Base-by-base conservation (phyloP, 2,329 filamentous ascomycete genomes). In the Chaetothyriales sp. region DNA sequence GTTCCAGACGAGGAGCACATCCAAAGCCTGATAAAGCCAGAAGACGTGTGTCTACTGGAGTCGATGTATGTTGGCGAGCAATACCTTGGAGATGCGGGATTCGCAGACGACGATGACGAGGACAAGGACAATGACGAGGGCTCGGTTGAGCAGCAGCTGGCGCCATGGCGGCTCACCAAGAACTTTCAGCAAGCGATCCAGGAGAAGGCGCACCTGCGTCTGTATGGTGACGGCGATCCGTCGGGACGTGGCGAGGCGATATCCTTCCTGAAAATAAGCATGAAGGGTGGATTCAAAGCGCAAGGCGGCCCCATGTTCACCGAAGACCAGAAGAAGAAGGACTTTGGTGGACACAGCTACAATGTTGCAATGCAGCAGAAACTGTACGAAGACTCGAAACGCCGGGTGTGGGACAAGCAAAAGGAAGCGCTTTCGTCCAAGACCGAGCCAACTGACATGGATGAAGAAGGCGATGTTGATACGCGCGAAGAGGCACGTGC, bases 201-300 rank as follows among this genome's bases (percentile, higher is more conserved):
- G 53, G 87, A 88, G 53, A 98, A 98, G 65, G 92, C 92, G 2
- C 98, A 98, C 92, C 77, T 98, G 45, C 84, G 89, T 59, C 76
- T 98, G 10, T 89, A 95, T 60, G 92, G 92, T 18, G 86, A 93
- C 57, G 92, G 92, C 51, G 92, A 98, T 63, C 92, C 92, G 2
- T 95, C 90, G 0, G 88, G 88, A 20, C 84, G 89, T 61, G 92
- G 92, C 1, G 81, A 95, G 53, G 92, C 86, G 2, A 95, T 96
- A 71, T 95, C 86, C 64, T 95, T 98, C 66, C 89, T 98, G 66
- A 88, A 92, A 63, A 95, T 89, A 0, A 94, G 87, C 1, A 98
- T 98, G 92, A 98, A 98, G 68, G 92, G 92, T 55, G 92, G 92
- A 0, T 98, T 95, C 66, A 86, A 89, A 63, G 84, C 88, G 18